Percentiles rank a stretch among this genome's conserved stretches.
Evolutionary conservation across 164 flowering plant genomes (phyloP).

Genomic region (Magnolia kwangsiensis): DNA sequence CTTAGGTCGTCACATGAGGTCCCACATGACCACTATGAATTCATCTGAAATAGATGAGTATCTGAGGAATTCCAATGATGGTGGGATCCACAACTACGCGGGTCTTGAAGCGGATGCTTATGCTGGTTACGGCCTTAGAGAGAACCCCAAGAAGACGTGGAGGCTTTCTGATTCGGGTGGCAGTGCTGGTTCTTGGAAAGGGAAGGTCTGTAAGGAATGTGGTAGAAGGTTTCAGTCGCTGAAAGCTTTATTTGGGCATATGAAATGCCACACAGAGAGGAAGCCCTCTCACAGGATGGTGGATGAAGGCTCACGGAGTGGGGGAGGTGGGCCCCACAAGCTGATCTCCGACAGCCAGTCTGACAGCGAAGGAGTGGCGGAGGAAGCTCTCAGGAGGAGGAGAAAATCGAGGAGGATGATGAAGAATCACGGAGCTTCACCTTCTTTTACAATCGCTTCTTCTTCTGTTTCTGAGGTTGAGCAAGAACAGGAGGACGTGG

Average conservation of each 20-base stretch:
- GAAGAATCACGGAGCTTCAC: constrained; percentile 27
- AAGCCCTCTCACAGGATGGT: constrained; percentile 20
- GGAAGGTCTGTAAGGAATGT: constrained; percentile 60
- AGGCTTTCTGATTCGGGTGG: constrained; percentile 39
- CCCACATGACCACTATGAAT: constrained; percentile 53
- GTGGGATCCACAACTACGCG: constrained; percentile 8
- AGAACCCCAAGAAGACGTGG: constrained; percentile 51
- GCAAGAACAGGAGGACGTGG: constrained; percentile 73
- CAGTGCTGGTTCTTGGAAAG: constrained; percentile 9
- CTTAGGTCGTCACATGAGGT: constrained; percentile 91
- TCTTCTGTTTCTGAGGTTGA: constrained; percentile 58
- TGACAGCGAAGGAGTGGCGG: constrained; percentile 46
- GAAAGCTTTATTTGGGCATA: constrained; percentile 83
- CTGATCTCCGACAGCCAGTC: constrained; percentile 45
- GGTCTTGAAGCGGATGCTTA: background rate
- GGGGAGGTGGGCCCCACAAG: constrained; percentile 21
- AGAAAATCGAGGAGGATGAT: constrained; percentile 39
- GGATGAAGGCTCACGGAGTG: constrained; percentile 34
- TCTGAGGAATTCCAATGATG: constrained; percentile 18
- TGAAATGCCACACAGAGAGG: constrained; percentile 73
- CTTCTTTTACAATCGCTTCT: constrained; percentile 33
- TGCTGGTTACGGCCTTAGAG: background rate
- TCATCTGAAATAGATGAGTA: constrained; percentile 29
- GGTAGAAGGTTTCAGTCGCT: constrained; percentile 72
- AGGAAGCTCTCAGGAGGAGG: constrained; percentile 11